Base-by-base conservation (phyloP, 2,329 filamentous ascomycete genomes). In the Penicillium sclerotigenum region DNA sequence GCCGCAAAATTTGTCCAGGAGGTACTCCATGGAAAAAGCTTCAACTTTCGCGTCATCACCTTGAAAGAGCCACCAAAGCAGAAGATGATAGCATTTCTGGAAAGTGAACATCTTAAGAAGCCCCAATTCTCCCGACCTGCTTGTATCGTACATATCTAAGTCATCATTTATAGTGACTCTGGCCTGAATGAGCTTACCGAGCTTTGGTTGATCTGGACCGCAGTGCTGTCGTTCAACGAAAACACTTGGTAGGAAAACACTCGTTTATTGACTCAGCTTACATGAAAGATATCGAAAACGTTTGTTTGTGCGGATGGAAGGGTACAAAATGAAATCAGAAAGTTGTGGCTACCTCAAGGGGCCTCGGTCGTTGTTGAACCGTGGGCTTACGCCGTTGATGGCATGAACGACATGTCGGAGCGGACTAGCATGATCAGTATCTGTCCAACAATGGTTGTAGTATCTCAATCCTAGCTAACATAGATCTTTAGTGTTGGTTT, bases 321-420 rank as follows among this genome's bases (percentile, higher is more conserved):
- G 16, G 75, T 84, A 0, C 75, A 81, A 60, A 69, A 67, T 0
- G 77, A 79, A 16, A 64, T 69, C 7, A 38, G 57, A 14, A 61
- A 60, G 1, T 67, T 83, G 4, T 61, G 78, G 0, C 65, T 84
- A 0, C 81, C 82, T 0, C 59, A 69, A 5, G 77, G 71, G 1
- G 73, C 78, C 0, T 72, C 68, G 0, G 78, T 81, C 1, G 71
- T 79, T 4, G 75, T 82, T 36, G 82, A 84, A 60, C 75, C 82
- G 0, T 84, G 82, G 81, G 76, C 81, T 1, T 84, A 84, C 66
- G 81, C 60, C 3, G 63, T 65, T 4, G 66, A 84, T 64, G 81
- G 81, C 0, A 76, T 79, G 71, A 79, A 79, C 46, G 79, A 83
- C 45, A 81, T 68, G 61, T 60, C 60, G 0, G 61, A 76, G 47